These are phyloP conservation scores for Populus trichocarpa DNA, from an alignment of 441 rosid genomes.

Conservation along the genomic window DNA sequence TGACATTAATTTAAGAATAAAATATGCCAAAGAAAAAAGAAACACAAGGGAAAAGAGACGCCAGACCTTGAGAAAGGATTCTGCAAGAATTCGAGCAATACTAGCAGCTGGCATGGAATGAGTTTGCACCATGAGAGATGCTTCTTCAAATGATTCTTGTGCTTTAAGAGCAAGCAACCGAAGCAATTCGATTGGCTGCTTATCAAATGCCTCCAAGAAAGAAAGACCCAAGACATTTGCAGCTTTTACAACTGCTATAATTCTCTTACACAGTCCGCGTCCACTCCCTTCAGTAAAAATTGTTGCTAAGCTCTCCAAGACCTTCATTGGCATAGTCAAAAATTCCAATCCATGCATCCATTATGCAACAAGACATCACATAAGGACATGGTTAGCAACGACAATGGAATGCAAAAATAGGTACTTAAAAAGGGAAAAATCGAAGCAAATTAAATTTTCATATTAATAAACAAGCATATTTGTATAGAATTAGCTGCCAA, in stretches of 20 bases:
- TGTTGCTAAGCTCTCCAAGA: conserved; percentile 68
- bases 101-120: conserved; percentile 87
- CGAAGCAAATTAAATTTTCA: no score
- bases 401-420: background rate
- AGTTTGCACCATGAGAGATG: conserved; percentile 76
- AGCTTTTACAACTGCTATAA: conserved; percentile 38
- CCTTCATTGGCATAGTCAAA: conserved; percentile 40
- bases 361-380: background rate
- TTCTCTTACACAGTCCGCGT: conserved; percentile 80
- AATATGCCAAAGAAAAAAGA: conserved; percentile 13
- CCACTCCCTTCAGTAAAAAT: conserved; percentile 83
- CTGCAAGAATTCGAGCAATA: conserved; percentile 95
- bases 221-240: conserved; percentile 43
- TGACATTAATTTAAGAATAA: conserved; percentile 3
- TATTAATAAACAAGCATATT: background rate
- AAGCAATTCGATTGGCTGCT: conserved; percentile 89
- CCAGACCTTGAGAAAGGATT: conserved; percentile 88
- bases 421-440: background rate
- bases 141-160: conserved; percentile 97
- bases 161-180: conserved; percentile 98
- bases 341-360: conserved; percentile 17
- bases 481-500: background rate
- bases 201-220: conserved; percentile 87
- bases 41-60: background rate
- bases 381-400: background rate